Evolutionary conservation across 371 early-diverging fungal species (phyloP).

Genomic region (Mortierella sp.): DNA sequence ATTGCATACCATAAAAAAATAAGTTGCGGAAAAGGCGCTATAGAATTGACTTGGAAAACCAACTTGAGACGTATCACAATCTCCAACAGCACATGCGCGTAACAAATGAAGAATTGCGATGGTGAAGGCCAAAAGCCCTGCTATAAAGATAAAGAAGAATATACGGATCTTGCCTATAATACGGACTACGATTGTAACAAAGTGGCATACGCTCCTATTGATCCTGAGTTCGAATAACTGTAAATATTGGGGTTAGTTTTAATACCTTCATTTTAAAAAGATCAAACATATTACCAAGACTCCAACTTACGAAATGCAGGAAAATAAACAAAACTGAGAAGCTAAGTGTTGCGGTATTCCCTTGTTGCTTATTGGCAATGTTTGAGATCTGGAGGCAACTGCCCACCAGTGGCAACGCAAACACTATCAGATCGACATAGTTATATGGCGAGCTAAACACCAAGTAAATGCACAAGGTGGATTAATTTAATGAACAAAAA

Average conservation of each 20-base stretch:
- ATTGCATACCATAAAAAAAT: conserved; percentile 19
- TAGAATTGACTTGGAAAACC: not conserved
- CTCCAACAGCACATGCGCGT: not conserved
- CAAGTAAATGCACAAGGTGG: too few relatives aligned
- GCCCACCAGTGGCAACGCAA: conserved; percentile 5
- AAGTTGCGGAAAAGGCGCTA: conserved; percentile 10
- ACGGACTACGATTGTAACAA: conserved; percentile 21
- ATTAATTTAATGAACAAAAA: not conserved
- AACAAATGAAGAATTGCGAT: conserved; percentile 16
- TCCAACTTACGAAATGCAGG: conserved; percentile 18
- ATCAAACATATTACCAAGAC: too few relatives aligned
- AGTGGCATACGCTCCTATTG: conserved; percentile 26
- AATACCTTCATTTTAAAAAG: too few relatives aligned
- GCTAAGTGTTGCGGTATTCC: conserved; percentile 2
- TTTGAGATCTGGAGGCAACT: conserved; percentile 6
- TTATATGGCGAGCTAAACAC: conserved; percentile 18
- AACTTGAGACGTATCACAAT: not conserved
- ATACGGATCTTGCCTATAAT: conserved; percentile 18
- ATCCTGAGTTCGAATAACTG: conserved; percentile 1
- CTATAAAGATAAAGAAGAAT: conserved; percentile 14
- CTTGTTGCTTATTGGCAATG: not conserved
- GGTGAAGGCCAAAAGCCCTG: conserved; percentile 8
- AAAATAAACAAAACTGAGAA: conserved; percentile 23
- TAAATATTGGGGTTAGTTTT: not conserved
- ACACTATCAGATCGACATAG: conserved; percentile 5